Evolutionary conservation across 1,284 basidiomycete genomes (phyloP).

Genomic region (Hymenochaete sp.): DNA sequence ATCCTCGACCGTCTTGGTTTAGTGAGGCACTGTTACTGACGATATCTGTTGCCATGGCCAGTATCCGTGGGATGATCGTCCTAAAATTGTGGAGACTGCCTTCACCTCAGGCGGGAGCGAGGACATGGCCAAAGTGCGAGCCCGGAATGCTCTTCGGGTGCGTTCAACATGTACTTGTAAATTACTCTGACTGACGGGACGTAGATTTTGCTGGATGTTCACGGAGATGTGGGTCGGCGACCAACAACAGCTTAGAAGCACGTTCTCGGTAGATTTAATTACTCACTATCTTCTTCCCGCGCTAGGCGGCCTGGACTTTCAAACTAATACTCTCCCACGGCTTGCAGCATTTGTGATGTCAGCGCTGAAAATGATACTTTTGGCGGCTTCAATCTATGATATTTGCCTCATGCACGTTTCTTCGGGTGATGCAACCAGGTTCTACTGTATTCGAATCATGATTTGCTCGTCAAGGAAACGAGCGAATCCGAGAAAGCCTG

Average conservation of each 20-base stretch:
- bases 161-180: too few relatives aligned
- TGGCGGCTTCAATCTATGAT: too few relatives aligned
- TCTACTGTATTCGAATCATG: conserved; percentile 7
- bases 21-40: conserved; percentile 15
- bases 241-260: conserved; percentile 28
- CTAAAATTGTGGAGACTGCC: conserved; percentile 55
- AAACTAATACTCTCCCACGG: not conserved
- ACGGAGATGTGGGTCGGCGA: conserved; percentile 71
- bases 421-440: too few relatives aligned
- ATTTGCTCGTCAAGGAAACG: conserved; percentile 27
- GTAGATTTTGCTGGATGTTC: conserved; percentile 79
- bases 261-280: too few relatives aligned
- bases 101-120: conserved; percentile 67
- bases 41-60: conserved; percentile 29
- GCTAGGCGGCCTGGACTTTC: not conserved
- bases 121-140: conserved; percentile 81
- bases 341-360: not conserved
- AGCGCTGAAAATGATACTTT: too few relatives aligned
- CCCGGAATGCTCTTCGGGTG: conserved; percentile 90
- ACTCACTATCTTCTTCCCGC: not conserved
- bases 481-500: conserved; percentile 32
- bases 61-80: conserved; percentile 72
- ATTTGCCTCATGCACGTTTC: too few relatives aligned
- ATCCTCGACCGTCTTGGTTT: conserved; percentile 2
- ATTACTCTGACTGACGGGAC: too few relatives aligned